A percentile compares a stretch with the other conserved stretches of the same genome.
Evolutionary conservation across 192 early-diverging fungal species (phyloP).

Genomic region (Coemansia sp.): DNA sequence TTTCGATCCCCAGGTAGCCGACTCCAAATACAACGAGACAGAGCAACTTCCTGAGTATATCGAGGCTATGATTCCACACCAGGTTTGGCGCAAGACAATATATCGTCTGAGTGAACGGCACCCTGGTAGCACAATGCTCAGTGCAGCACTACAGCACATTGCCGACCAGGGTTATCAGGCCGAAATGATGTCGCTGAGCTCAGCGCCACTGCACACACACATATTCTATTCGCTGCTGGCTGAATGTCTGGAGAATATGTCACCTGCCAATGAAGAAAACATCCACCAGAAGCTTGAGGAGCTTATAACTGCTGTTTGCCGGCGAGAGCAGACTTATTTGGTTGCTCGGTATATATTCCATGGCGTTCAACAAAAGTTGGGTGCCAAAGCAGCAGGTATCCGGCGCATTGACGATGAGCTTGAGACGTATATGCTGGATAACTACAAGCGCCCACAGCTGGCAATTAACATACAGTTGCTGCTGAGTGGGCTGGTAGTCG

Average conservation of each 20-base stretch:
- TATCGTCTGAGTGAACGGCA: conserved; percentile 67
- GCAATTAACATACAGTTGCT: conserved; percentile 43
- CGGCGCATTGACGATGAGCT: conserved; percentile 43
- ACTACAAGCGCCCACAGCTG: conserved; percentile 36
- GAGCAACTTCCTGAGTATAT: conserved; percentile 60
- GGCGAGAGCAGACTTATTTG: conserved; percentile 45
- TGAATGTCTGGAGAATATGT: conserved; percentile 62
- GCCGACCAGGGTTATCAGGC: conserved; percentile 63
- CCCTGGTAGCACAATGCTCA: conserved; percentile 62
- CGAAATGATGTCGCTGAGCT: conserved; percentile 65
- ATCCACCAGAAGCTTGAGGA: conserved; percentile 58
- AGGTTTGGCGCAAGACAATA: conserved; percentile 64
- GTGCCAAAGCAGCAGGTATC: conserved; percentile 18
- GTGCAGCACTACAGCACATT: conserved; percentile 64
- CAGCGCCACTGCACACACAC: conserved; percentile 64
- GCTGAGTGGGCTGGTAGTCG: conserved; percentile 27
- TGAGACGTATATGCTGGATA: conserved; percentile 41
- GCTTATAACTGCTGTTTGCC: conserved; percentile 45
- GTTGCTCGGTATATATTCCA: conserved; percentile 40
- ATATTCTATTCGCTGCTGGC: conserved; percentile 66
- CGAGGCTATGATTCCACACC: conserved; percentile 58
- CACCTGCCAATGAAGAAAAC: conserved; percentile 59
- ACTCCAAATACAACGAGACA: conserved; percentile 54
- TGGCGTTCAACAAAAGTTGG: conserved; percentile 24
- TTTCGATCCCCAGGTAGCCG: conserved; percentile 61